These are phyloP conservation scores for Peltaster fructicola DNA, from an alignment of 2,329 filamentous ascomycete species.

Conservation along the genomic window DNA sequence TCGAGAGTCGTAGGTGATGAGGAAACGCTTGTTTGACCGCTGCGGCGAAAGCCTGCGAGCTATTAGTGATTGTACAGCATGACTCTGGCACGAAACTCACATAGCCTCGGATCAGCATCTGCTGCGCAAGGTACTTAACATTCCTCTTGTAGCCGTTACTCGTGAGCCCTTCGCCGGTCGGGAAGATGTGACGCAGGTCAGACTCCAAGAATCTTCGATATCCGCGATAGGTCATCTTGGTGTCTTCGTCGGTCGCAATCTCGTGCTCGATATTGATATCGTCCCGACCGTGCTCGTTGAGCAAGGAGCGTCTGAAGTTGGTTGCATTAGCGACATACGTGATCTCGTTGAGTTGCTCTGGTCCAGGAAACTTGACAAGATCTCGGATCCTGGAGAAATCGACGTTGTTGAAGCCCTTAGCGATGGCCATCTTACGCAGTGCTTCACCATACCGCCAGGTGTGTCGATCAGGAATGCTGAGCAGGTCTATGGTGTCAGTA, in stretches of 20 bases:
- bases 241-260: slow-evolving; percentile 5
- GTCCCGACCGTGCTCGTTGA: slow-evolving; percentile 5
- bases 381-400: slow-evolving; percentile 6
- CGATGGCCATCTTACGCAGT: slow-evolving; percentile 4
- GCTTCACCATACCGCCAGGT: slow-evolving; percentile 6
- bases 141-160: slow-evolving; percentile 6
- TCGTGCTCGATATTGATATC: slow-evolving; percentile 4
- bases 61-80: slow-evolving; percentile 1
- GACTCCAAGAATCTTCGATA: slow-evolving; percentile 6
- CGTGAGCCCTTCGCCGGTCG: slow-evolving; percentile 3
- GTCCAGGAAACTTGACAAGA: slow-evolving; percentile 4
- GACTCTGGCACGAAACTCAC: slow-evolving; percentile 3
- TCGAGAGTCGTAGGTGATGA: slow-evolving; percentile 1
- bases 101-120: slow-evolving; percentile 8
- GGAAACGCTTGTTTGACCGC: slow-evolving; percentile 1
- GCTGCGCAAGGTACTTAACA: slow-evolving; percentile 6
- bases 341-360: slow-evolving; percentile 7
- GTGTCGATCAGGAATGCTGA: slow-evolving; percentile 4
- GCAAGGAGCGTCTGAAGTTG: slow-evolving; percentile 6
- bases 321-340: slow-evolving; percentile 7
- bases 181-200: slow-evolving; percentile 6
- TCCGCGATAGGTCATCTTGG: slow-evolving; percentile 6
- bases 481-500: slow-evolving; percentile 4
- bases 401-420: slow-evolving; percentile 5
- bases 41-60: too few species aligned